Conservation (phyloP, 2,329 filamentous ascomycete genomes). For the Aspergillus vadensis region DNA sequence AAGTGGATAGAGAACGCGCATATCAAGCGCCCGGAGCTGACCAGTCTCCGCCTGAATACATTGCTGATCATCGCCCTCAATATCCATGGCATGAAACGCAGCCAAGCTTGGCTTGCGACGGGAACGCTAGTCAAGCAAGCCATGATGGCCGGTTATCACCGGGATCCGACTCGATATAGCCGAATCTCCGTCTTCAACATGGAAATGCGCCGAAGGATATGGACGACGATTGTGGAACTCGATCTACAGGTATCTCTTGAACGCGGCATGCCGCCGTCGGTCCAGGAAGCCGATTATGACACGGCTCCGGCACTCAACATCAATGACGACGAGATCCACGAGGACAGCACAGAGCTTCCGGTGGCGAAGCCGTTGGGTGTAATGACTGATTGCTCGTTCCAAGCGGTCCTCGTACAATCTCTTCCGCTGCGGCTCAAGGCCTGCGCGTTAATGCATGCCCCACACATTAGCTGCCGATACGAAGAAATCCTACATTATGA, state of each 20-base stretch:
- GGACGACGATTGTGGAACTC: conserved; percentile 59
- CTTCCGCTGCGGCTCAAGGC: conserved; percentile 36
- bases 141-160: conserved; percentile 57
- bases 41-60: conserved; percentile 54
- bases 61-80: conserved; percentile 55
- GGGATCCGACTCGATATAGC: conserved; percentile 37
- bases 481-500: conserved; percentile 45
- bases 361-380: conserved; percentile 31
- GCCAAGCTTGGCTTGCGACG: conserved; percentile 56
- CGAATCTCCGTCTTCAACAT: conserved; percentile 43
- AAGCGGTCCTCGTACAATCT: conserved; percentile 32
- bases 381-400: conserved; percentile 43
- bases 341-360: conserved; percentile 34
- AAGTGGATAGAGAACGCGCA: conserved; percentile 79
- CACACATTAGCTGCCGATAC: conserved; percentile 40
- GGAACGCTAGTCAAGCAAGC: conserved; percentile 56
- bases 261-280: conserved; percentile 54
- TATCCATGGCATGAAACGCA: conserved; percentile 54
- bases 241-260: conserved; percentile 60
- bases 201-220: conserved; percentile 56
- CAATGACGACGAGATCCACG: conserved; percentile 53
- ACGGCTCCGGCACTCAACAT: conserved; percentile 53
- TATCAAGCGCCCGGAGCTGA: conserved; percentile 55
- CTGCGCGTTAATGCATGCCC: conserved; percentile 40
- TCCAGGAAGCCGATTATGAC: conserved; percentile 51